A percentile compares a stretch with the other conserved stretches of the same genome.
Evolutionary conservation across 441 rosid species (phyloP).

Genomic region (Viola pubescens): DNA sequence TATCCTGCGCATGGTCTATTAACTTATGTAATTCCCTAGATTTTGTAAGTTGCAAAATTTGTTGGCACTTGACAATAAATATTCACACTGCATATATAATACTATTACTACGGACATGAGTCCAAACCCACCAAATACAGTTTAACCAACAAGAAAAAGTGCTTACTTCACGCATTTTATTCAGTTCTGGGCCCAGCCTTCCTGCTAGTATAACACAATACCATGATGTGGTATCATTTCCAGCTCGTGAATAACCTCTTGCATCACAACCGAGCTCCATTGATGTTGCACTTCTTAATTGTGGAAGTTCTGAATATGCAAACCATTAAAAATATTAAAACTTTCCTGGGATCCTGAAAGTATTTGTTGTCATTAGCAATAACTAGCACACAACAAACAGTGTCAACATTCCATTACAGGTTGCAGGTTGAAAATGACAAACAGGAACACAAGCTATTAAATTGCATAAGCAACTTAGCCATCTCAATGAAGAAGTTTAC

Average conservation of each 20-base stretch:
- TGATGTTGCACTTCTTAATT: conserved; percentile 76
- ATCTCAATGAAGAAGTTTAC: no score
- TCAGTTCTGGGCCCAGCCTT: conserved; percentile 76
- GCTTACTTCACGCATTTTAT: conserved; percentile 88
- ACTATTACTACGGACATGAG: background rate
- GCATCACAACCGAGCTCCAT: conserved; percentile 96
- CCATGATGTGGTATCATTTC: conserved; percentile 63
- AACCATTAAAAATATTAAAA: conserved; percentile 14
- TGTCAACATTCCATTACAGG: no score
- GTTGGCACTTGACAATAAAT: background rate
- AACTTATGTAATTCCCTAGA: conserved; percentile 30
- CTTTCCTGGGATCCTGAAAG: background rate
- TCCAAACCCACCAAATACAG: background rate
- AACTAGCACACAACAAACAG: no score
- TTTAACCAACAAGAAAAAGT: conserved; percentile 10
- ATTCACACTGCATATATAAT: background rate
- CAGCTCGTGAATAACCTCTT: conserved; percentile 85
- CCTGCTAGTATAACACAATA: conserved; percentile 96
- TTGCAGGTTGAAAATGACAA: no score
- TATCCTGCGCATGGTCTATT: conserved; percentile 87
- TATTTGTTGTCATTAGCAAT: no score
- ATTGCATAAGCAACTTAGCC: no score
- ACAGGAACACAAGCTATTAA: no score
- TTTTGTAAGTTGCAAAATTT: conserved; percentile 19
- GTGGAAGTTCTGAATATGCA: conserved; percentile 63